A percentile compares a stretch with the other conserved stretches of the same genome.
Conservation (phyloP, 2,329 filamentous ascomycete species). For the Fusarium proliferatum region DNA sequence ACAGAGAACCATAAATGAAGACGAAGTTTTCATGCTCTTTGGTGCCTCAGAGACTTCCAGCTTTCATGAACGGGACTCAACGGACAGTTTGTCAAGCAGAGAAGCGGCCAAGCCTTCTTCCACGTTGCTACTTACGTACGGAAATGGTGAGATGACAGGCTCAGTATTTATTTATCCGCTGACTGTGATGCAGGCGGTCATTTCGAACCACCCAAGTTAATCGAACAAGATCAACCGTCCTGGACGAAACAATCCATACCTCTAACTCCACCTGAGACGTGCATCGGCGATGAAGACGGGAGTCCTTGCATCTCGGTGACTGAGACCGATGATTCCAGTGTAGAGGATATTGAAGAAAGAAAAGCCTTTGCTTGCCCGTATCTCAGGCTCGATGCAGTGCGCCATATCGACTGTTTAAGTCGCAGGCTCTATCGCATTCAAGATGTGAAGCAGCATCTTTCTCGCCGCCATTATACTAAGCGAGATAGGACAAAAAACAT, state of each 20-base stretch:
- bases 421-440: not conserved
- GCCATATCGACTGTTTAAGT: not conserved
- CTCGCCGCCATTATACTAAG: not conserved
- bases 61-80: accelerated
- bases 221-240: accelerated
- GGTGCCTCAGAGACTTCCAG: not conserved
- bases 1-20: accelerated
- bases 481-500: no score
- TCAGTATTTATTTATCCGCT: accelerated
- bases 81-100: accelerated
- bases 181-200: accelerated
- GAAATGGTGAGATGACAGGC: accelerated
- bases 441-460: not conserved
- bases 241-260: not conserved
- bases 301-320: not conserved
- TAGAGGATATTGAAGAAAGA: accelerated
- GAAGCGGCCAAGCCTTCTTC: accelerated
- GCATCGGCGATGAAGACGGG: not conserved
- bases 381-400: not conserved
- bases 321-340: not conserved
- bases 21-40: accelerated
- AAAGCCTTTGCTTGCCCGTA: not conserved
- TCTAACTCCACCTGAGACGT: accelerated
- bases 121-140: accelerated
- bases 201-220: accelerated